A percentile compares a stretch with the other conserved stretches of the same genome.
Evolutionary conservation across 2,329 filamentous ascomycete genomes (phyloP).

Genomic region (Penicillium sp.): DNA sequence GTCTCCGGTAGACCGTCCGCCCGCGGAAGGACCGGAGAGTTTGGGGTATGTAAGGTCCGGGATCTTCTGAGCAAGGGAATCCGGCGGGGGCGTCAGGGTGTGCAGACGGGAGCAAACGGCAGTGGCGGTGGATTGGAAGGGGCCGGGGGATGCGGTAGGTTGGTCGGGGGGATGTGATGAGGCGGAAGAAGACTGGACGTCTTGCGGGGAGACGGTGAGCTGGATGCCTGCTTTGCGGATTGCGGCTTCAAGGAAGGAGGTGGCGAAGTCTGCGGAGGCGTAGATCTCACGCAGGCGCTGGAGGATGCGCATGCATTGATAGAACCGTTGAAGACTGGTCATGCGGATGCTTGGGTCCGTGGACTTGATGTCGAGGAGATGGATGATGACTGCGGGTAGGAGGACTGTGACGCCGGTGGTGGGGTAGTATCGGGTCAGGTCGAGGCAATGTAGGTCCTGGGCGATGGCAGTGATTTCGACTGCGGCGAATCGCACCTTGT

Average conservation of each 20-base stretch:
- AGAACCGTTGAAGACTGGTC: slow-evolving; percentile 75
- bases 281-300: slow-evolving; percentile 85
- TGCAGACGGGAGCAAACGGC: slow-evolving; percentile 23
- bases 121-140: slow-evolving; percentile 15
- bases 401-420: slow-evolving; percentile 90
- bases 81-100: slow-evolving; percentile 43
- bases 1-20: slow-evolving; percentile 25
- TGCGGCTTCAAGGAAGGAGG: slow-evolving; percentile 87
- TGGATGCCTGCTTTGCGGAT: slow-evolving; percentile 83
- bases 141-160: slow-evolving; percentile 11
- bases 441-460: slow-evolving; percentile 67
- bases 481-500: slow-evolving; percentile 79
- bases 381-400: slow-evolving; percentile 88
- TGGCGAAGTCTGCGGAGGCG: slow-evolving; percentile 92
- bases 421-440: slow-evolving; percentile 75
- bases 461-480: slow-evolving; percentile 83
- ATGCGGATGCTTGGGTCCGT: slow-evolving; percentile 69
- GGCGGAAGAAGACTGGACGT: slow-evolving; percentile 27
- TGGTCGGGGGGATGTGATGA: slow-evolving; percentile 10
- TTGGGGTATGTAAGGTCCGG: slow-evolving; percentile 39
- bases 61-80: slow-evolving; percentile 41
- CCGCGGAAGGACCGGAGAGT: slow-evolving; percentile 14
- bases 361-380: slow-evolving; percentile 88
- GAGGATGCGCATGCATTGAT: slow-evolving; percentile 89
- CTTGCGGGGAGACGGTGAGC: slow-evolving; percentile 50